phyloP scores from a whole-genome alignment of 768 basidiomycete species.

The Mrakia hoshinonis region DNA sequence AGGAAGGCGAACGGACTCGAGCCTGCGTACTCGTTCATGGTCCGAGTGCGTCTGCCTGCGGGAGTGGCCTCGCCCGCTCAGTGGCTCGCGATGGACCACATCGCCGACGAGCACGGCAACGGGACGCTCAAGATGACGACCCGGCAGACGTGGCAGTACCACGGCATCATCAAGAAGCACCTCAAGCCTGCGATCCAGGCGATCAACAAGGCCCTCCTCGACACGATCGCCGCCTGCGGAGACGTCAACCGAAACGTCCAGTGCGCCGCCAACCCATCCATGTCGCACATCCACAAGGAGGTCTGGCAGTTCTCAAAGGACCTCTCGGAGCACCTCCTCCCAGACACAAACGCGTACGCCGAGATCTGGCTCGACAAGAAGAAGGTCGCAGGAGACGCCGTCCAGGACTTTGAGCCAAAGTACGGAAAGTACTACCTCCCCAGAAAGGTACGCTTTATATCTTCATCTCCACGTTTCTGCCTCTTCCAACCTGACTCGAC shows the following conservation, averaged over 20 bases:
- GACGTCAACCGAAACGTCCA: slow-evolving; percentile 92
- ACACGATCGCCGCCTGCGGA: slow-evolving; percentile 95
- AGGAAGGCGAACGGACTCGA: slow-evolving; percentile 84
- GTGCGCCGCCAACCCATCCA: slow-evolving; percentile 78
- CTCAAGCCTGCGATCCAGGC: slow-evolving; percentile 93
- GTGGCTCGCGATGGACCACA: slow-evolving; percentile 92
- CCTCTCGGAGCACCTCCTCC: slow-evolving; percentile 77
- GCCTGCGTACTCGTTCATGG: slow-evolving; percentile 97
- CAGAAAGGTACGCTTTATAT: slow-evolving; percentile 57
- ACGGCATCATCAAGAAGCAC: slow-evolving; percentile 95
- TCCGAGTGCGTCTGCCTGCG: slow-evolving; percentile 89
- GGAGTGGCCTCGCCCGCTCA: slow-evolving; percentile 86
- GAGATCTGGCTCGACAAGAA: slow-evolving; percentile 99
- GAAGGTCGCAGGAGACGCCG: slow-evolving; percentile 81
- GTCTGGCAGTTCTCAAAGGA: slow-evolving; percentile 75
- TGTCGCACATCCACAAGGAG: slow-evolving; percentile 74
- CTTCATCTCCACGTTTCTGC: not conserved
- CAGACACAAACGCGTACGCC: slow-evolving; percentile 86
- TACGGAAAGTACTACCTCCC: slow-evolving; percentile 97
- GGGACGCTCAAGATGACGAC: slow-evolving; percentile 97
- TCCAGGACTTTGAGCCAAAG: slow-evolving; percentile 92
- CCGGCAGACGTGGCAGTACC: slow-evolving; percentile 97
- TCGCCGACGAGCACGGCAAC: slow-evolving; percentile 88
- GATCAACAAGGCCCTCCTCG: slow-evolving; percentile 80
- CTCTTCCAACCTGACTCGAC: not conserved